Conservation (phyloP, 768 basidiomycete genomes). For the Kwoniella newhampshirensis region DNA sequence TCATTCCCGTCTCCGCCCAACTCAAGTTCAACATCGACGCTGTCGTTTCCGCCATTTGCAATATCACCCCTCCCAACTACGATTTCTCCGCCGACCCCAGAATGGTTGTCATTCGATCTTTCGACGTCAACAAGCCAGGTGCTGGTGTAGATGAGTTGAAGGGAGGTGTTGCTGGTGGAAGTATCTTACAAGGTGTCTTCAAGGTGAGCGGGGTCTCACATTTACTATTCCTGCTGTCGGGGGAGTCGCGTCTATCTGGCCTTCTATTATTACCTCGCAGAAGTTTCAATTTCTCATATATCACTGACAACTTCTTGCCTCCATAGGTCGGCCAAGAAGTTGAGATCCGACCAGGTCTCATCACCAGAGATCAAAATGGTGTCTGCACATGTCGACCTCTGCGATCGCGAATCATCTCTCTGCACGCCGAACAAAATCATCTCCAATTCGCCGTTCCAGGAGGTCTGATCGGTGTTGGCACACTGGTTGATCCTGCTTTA, state of each 20-base stretch:
- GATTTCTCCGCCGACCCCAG: conserved; percentile 89
- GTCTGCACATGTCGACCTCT: conserved; percentile 90
- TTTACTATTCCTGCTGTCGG: too few relatives aligned
- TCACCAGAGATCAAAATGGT: conserved; percentile 89
- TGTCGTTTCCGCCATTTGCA: conserved; percentile 96
- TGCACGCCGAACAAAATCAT: conserved; percentile 93
- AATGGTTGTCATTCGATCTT: conserved; percentile 97
- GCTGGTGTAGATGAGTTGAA: conserved; percentile 95
- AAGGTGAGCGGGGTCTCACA: conserved; percentile 54
- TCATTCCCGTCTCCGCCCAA: conserved; percentile 98
- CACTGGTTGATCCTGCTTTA: conserved; percentile 90
- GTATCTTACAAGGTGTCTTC: conserved; percentile 88
- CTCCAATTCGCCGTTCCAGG: conserved; percentile 94
- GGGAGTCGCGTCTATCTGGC: too few relatives aligned
- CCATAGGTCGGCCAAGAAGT: conserved; percentile 76
- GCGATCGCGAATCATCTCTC: conserved; percentile 81
- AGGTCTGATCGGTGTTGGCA: conserved; percentile 97
- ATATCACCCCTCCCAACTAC: conserved; percentile 89
- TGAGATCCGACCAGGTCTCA: conserved; percentile 94
- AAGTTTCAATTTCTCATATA: too few relatives aligned
- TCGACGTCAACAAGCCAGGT: conserved; percentile 99
- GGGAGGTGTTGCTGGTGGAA: conserved; percentile 97
- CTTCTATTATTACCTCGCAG: too few relatives aligned
- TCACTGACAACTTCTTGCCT: too few relatives aligned
- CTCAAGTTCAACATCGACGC: conserved; percentile 99